These are phyloP conservation scores for Citrus hindsii DNA, from an alignment of 345 rosid species.

Conservation along the genomic window DNA sequence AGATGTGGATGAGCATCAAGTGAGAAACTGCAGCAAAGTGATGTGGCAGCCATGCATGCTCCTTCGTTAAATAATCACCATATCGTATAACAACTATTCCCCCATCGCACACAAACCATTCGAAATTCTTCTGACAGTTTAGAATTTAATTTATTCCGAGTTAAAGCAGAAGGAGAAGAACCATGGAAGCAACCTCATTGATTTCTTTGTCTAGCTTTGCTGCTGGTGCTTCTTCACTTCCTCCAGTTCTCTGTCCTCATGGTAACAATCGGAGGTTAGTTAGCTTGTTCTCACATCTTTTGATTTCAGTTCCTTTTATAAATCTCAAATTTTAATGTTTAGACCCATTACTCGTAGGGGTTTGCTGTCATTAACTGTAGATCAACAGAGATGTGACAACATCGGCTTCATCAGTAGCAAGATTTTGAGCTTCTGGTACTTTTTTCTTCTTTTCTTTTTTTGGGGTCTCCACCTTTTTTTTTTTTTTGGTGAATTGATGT, in stretches of 20 bases:
- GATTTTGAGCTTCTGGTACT: slow-evolving; percentile 26
- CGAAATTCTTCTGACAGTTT: no score
- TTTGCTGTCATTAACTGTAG: not conserved
- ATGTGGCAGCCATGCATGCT: no score
- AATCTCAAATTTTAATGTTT: not conserved
- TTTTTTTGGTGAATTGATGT: not conserved
- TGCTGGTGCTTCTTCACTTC: slow-evolving; percentile 13
- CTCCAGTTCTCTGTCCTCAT: slow-evolving; percentile 17
- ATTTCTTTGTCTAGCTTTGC: slow-evolving; percentile 24
- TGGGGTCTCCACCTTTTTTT: not conserved
- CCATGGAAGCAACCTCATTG: slow-evolving; percentile 34
- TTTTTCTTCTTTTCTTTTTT: not conserved
- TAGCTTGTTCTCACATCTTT: not conserved
- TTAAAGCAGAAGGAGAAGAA: not conserved
- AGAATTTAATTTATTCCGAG: no score
- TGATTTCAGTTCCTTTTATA: not conserved
- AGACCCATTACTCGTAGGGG: slow-evolving; percentile 1
- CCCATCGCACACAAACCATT: no score
- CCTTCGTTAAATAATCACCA: no score
- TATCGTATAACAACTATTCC: no score
- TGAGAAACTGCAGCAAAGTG: no score
- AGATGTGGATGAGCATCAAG: no score
- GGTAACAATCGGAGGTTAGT: slow-evolving; percentile 21
- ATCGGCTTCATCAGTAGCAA: not conserved
- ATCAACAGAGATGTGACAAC: slow-evolving; percentile 7